Evolutionary conservation across 345 rosid species (phyloP).

Genomic region (Cochlearia excelsa): DNA sequence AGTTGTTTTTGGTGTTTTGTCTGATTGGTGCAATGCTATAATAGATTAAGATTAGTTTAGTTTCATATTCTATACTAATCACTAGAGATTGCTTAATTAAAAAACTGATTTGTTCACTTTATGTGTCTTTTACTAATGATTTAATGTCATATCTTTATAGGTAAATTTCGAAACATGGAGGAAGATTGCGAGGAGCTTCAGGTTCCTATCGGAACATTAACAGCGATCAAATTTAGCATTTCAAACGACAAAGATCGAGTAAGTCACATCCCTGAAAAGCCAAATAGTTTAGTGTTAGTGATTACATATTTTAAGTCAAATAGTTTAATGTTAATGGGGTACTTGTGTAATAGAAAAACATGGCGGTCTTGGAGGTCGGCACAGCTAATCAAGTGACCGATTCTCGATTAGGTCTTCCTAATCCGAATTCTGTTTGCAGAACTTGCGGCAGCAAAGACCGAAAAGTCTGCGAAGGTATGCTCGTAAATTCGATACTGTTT

Average conservation of each 20-base stretch:
- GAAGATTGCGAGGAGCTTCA: conserved; percentile 17
- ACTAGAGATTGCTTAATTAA: background rate
- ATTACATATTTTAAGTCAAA: background rate
- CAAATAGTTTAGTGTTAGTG: background rate
- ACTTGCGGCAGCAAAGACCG: too few relatives aligned
- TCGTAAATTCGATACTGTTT: too few relatives aligned
- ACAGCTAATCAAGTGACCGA: background rate
- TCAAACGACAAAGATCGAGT: conserved; percentile 29
- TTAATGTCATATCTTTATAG: conserved; percentile 1
- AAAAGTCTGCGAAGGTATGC: too few relatives aligned
- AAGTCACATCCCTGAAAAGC: conserved; percentile 3
- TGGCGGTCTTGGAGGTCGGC: conserved; percentile 44
- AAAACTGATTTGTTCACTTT: background rate
- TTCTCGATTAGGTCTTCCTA: too few relatives aligned
- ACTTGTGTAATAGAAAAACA: conserved; percentile 46
- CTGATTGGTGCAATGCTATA: background rate
- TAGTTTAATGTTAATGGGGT: background rate
- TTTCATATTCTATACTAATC: background rate
- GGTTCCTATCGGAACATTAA: conserved; percentile 15
- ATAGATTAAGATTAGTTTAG: background rate
- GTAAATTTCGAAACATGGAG: conserved; percentile 12
- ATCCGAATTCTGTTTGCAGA: too few relatives aligned
- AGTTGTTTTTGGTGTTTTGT: conserved; percentile 12
- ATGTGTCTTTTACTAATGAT: background rate
- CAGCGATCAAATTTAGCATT: conserved; percentile 27